Base-by-base conservation (phyloP, 1,284 basidiomycete species). In the Tylopilus sp. region DNA sequence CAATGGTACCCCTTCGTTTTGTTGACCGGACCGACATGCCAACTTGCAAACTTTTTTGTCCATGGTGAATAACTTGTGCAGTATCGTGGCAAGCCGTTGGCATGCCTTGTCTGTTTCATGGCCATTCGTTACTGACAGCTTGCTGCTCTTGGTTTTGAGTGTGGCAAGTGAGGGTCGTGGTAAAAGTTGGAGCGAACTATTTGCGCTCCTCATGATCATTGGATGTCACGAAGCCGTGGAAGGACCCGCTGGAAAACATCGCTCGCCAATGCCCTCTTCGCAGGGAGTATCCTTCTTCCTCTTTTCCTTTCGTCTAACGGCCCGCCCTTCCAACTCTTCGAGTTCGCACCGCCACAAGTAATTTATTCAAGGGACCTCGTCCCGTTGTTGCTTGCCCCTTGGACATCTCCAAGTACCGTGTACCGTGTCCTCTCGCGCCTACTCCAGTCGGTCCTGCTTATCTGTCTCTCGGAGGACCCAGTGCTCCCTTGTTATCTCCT, bases 271-370 rank as follows among this genome's bases (percentile, higher is more conserved):
- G 28, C 15, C 9, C 3, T 55, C 26, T 55, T 59, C n/a, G 48
- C 58, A 1, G 26, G 35, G 5, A 55, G 46, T 16, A 15, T 49
- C 8, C 30, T 59, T 18, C 30, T 64, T n/a, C 43, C 61, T 37
- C 44, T 59, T 1, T 15, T 53, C 11, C 29, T 53, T 19, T 40
- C 53, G 1, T 39, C 59, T 18, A 4, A 51, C 18, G 41, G 30
- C 26, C 46, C 52, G 4, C 16, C 47, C 16, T 53, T 53, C 29
- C 58, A 36, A 8, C 41, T 56, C 15, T 46, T 60, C 19, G 61
- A 59, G 38, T 65, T 65, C 28, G 48, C 54, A 1, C 64, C 62
- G 11, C 62, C 51, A 4, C 64, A 65, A 47, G 39, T 65, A 8
- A 46, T 63, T 21, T 66, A 61, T 29, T 45, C 56, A 7, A 55